Base-by-base conservation (phyloP, 2,329 filamentous ascomycete species). In the Albifimbria verrucaria region DNA sequence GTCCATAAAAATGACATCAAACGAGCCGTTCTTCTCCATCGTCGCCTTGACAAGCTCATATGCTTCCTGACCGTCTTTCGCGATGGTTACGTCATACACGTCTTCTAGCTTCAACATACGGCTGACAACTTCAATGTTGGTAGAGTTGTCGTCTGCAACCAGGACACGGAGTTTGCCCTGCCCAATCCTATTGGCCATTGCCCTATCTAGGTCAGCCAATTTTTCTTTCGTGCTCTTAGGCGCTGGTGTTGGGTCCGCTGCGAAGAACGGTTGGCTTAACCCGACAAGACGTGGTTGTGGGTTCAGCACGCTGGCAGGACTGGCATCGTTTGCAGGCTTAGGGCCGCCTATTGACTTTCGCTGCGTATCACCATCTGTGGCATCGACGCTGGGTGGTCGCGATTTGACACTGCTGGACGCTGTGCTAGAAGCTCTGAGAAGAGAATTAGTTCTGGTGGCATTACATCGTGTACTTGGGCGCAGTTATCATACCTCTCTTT, bases 1-100 rank as follows among this genome's bases (percentile, higher is more conserved):
- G 63, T 97, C 92, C 92, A 96, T 97, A 65, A 96, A 94, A 57
- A 97, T 93, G 23, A 97, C 78, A 60, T 96, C 90, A 66, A 93
- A 96, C 2, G 81, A 81, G 51, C 81, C 78, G 50, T 86, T 81
- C 24, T 80, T 81, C 48, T 86, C 83, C 88, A 96, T 94, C 57
- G 86, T 88, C 17, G 85, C 85, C 66, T 91, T 92, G 59, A 96
- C 92, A 24, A 88, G 77, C 56, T 96, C 91, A 54, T 92, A 90
- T 0, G 92, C 92, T 71, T 96, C 90, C 68, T 95, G 89, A 0
- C 88, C 89, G 62, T 91, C 88, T 65, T 90, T 90, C 50, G 92
- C 92, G 49, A 96, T 87, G 0, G 89, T 93, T 17, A 96, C 90
- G 65, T 96, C 90, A 67, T 88, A 89, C n/a, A 92, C 81, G 28